A percentile compares a stretch with the other conserved stretches of the same genome.
phyloP scores from a whole-genome alignment of 345 rosid genomes.

The Brassica nigra region DNA sequence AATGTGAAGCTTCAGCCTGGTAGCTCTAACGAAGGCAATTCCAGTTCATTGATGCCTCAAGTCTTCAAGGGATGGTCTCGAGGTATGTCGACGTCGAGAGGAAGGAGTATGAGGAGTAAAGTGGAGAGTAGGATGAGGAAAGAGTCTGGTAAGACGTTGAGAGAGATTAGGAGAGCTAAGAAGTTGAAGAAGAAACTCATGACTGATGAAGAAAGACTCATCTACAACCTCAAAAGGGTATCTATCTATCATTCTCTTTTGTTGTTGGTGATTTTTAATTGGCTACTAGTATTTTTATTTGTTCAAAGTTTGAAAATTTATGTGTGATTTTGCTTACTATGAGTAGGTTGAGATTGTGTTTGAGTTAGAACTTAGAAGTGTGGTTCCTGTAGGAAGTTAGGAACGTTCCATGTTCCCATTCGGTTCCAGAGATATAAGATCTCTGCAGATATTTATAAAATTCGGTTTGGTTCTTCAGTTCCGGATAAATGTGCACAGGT shows the following conservation, averaged over 20 bases:
- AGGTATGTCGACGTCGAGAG: constrained; percentile 76
- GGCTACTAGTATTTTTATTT: not conserved
- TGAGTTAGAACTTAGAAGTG: not conserved
- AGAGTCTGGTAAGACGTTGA: constrained; percentile 83
- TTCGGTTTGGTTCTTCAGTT: too few species aligned
- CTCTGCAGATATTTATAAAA: too few species aligned
- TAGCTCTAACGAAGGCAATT: not conserved
- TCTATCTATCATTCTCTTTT: not conserved
- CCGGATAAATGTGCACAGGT: too few species aligned
- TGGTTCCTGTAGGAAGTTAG: not conserved
- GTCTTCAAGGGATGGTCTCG: constrained; percentile 51
- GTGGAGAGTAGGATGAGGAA: constrained; percentile 88
- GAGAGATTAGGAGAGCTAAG: constrained; percentile 90
- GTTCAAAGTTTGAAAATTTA: constrained; percentile 25
- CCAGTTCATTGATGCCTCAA: constrained; percentile 23
- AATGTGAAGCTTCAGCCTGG: constrained; percentile 21
- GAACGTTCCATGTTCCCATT: not conserved
- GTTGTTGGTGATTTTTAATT: not conserved
- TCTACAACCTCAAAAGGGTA: constrained; percentile 93
- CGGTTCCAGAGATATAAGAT: too few species aligned
- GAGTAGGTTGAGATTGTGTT: not conserved
- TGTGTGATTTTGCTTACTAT: not conserved
- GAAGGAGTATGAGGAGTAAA: constrained; percentile 92
- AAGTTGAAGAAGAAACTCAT: constrained; percentile 90
- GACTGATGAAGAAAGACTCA: constrained; percentile 95